Evolutionary conservation across 2,329 filamentous ascomycete species (phyloP).

Genomic region (Shiraia sp.): DNA sequence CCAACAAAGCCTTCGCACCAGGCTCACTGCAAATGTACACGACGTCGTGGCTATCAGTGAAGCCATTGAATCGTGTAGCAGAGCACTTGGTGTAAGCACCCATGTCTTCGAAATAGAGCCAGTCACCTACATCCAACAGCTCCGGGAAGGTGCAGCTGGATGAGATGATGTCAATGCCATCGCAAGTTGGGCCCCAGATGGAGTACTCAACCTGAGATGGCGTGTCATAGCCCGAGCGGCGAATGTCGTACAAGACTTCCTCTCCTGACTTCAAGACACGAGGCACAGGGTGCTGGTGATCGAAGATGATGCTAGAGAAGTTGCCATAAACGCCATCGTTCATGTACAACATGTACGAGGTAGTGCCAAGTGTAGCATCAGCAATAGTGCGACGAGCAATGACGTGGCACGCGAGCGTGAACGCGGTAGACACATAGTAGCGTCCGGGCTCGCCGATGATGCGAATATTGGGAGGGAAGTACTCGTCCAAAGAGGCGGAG

Average conservation of each 20-base stretch:
- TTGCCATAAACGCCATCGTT: constrained; percentile 99
- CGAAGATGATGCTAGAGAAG: constrained; percentile 99
- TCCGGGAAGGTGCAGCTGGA: constrained; percentile 77
- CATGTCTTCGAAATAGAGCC: constrained; percentile 99
- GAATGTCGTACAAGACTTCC: constrained; percentile 58
- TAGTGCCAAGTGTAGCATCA: constrained; percentile 66
- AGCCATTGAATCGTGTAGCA: constrained; percentile 96
- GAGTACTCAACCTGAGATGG: constrained; percentile 75
- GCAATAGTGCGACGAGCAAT: constrained; percentile 91
- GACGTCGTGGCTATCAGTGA: constrained; percentile 87
- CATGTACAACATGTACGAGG: constrained; percentile 94
- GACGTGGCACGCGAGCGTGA: constrained; percentile 92
- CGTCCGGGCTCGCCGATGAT: constrained; percentile 96
- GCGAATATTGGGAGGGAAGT: constrained; percentile 81
- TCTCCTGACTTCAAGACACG: constrained; percentile 72
- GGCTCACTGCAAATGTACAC: constrained; percentile 95
- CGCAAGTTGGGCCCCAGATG: constrained; percentile 97
- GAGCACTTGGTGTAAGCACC: constrained; percentile 98
- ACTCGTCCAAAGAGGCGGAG: constrained; percentile 76
- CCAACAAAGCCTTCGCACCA: constrained; percentile 75
- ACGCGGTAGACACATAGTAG: constrained; percentile 92
- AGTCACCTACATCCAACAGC: constrained; percentile 87
- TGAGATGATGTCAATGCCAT: constrained; percentile 94
- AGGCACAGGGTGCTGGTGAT: constrained; percentile 89
- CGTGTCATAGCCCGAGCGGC: constrained; percentile 50